A percentile compares a stretch with the other conserved stretches of the same genome.
Evolutionary conservation across 352 stramenopile species (phyloP).

Genomic region (Pythium scleroteichum): DNA sequence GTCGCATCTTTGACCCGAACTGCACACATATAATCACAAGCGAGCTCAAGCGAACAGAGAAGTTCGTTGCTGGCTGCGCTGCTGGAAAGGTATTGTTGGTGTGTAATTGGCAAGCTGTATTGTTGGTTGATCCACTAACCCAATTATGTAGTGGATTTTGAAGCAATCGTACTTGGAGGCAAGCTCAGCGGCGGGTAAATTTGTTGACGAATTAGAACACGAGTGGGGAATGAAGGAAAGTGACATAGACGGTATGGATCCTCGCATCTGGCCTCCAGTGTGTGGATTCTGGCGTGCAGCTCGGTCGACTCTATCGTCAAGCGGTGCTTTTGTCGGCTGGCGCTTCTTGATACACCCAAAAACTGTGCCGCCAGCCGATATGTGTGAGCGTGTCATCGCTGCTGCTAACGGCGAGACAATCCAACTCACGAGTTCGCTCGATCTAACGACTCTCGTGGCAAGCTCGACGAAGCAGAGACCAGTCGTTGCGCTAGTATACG

Average conservation of each 20-base stretch:
- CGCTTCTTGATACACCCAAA: constrained; percentile 77
- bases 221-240: constrained; percentile 65
- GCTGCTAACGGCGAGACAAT: constrained; percentile 61
- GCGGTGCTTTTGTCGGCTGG: constrained; percentile 69
- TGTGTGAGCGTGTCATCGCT: constrained; percentile 77
- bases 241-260: constrained; percentile 70
- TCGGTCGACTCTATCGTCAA: constrained; percentile 29
- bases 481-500: constrained; percentile 61
- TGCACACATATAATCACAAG: constrained; percentile 89
- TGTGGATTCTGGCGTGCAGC: constrained; percentile 68
- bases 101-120: too few species aligned
- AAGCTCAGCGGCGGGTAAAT: constrained; percentile 55
- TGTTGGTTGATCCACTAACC: constrained; percentile 6
- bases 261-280: constrained; percentile 68
- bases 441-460: constrained; percentile 40
- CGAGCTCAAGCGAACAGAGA: constrained; percentile 86
- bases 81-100: constrained; percentile 64
- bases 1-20: constrained; percentile 62
- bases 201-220: constrained; percentile 70
- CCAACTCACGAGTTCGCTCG: constrained; percentile 51
- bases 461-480: constrained; percentile 42
- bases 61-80: constrained; percentile 82
- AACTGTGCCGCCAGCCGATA: constrained; percentile 67
- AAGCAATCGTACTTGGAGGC: constrained; percentile 81
- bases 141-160: constrained; percentile 70